A percentile compares a stretch with the other conserved stretches of the same genome.
Evolutionary conservation across 768 basidiomycete genomes (phyloP).

Genomic region (Auriscalpium vulgare): DNA sequence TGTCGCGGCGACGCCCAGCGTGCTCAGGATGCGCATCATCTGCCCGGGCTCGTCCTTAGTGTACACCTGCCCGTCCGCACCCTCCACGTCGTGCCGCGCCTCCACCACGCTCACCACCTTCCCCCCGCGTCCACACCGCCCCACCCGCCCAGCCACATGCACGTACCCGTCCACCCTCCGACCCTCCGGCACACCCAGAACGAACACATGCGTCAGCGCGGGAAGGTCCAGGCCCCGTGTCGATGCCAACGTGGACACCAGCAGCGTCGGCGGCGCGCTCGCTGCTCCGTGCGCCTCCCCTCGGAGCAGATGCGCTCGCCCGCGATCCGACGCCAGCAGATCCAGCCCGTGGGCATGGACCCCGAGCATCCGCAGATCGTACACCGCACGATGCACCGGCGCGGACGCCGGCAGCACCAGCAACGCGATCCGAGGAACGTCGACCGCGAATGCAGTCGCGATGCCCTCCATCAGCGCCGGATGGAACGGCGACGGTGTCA

Average conservation of each 20-base stretch:
- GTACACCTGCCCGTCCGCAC: constrained; percentile 32
- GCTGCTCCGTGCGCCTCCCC: constrained; percentile 32
- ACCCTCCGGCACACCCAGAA: constrained; percentile 53
- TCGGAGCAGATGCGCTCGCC: constrained; percentile 34
- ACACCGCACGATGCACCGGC: constrained; percentile 53
- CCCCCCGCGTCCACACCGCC: constrained; percentile 58
- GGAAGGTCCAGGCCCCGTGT: constrained; percentile 70
- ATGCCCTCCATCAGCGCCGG: constrained; percentile 56
- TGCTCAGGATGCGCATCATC: background rate
- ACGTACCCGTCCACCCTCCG: constrained; percentile 51
- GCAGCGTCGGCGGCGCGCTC: constrained; percentile 36
- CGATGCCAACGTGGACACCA: constrained; percentile 63
- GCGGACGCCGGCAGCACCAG: constrained; percentile 60
- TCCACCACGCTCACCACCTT: constrained; percentile 61
- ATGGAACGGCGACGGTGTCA: constrained; percentile 45
- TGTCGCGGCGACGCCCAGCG: constrained; percentile 31
- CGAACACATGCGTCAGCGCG: constrained; percentile 65
- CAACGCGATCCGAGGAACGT: constrained; percentile 59
- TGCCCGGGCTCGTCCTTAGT: constrained; percentile 1
- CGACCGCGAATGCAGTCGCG: constrained; percentile 61
- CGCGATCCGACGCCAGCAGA: constrained; percentile 35
- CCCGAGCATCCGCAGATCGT: constrained; percentile 57
- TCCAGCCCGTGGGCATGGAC: constrained; percentile 60
- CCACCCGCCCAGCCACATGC: constrained; percentile 70
- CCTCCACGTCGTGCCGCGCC: constrained; percentile 26